Base-by-base conservation (phyloP, 441 rosid species). In the Raphanus hybrid region DNA sequence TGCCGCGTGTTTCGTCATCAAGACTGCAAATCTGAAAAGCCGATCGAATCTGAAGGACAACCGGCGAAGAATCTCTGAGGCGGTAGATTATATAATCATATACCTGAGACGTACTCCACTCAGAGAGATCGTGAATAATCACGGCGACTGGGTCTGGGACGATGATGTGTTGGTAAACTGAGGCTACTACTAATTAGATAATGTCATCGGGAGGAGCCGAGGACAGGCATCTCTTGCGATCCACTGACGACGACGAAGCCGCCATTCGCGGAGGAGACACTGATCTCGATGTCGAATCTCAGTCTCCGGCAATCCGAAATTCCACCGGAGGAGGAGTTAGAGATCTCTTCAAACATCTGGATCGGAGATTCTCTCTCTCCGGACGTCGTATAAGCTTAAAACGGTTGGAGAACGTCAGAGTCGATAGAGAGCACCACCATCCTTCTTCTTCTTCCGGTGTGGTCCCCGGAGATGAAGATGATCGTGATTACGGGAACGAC, bases 331-430 rank as follows among this genome's bases (percentile, higher is more conserved):
- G 81, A 48, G 71, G 75, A 26, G 82, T 90, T 59, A 83, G 85
- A 32, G 88, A 89, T 87, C 81, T 89, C 45, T 66, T 92, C 45
- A 91, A 89, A 78, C 92, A 88, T 64, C 77, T 92, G 60, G 96
- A 91, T 79, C 90, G 90, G 63, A 84, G 90, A 3, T 82, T 89
- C 29, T 87, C 97, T 11, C 83, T 84, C 10, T 91, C 84, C 1
- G 84, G 84, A 0, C 79, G 96, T 68, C 89, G 87, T 41, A 69
- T 81, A 39, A 81, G 88, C 83, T 82, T 85, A 48, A 92, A 84
- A 84, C 86, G 89, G 50, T 66, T 78, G 57, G 90, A 79, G 9
- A 78, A 73, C 57, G 74, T 8, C 16, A 80, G 74, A 80, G 77
- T 52, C 3, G 80, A 80, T 66, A 75, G 76, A 32, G 83, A 80